Evolutionary conservation across 2,329 filamentous ascomycete genomes (phyloP), one percentile per base, ranked within the genome.

Genomic region (Xylariaceae sp.): DNA sequence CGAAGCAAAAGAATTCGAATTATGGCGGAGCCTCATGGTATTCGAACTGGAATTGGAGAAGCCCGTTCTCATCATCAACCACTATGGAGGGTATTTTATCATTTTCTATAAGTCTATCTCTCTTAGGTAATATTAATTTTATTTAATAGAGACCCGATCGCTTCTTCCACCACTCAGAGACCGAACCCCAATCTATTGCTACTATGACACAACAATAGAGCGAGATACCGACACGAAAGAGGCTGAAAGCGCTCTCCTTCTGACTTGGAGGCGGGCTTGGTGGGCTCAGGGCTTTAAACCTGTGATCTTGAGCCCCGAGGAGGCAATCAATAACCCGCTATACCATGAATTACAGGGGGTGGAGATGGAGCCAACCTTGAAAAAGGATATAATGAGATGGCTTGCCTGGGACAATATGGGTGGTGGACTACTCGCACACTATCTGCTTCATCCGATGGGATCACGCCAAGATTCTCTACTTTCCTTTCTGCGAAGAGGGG

Each of bases 251-350:
- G 82, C 87, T 53, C 75, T 97, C 54, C 79, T 97, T 42, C 76
- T 96, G 52, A 88, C 89, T 47, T 97, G 94, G 94, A 83, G 92
- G 55, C 83, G 91, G 39, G 92, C 93, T 2, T 97, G 93, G 92
- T 97, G 91, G 90, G 91, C 92, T 0, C 86, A 95, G 65, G 94
- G 93, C 9, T 97, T 97, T 74, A 85, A 81, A 58, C 93, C 94
- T 0, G 80, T 94, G 6, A 88, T 97, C 33, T 74, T 97, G 50
- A 87, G 89, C 44, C 82, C 85, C 13, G 84, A 82, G 1, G 93
- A 97, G 69, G 92, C 92, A 15, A 88, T 87, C 78, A 86, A 85
- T 66, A 94, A 96, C 67, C 89, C 89, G 1, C 74, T 89, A 16
- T 96, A 93, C 69, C 79, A 85, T 60, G 78, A 86, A 47, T 75